Conservation (phyloP, 768 basidiomycete species). For the Trametes villosa region DNA sequence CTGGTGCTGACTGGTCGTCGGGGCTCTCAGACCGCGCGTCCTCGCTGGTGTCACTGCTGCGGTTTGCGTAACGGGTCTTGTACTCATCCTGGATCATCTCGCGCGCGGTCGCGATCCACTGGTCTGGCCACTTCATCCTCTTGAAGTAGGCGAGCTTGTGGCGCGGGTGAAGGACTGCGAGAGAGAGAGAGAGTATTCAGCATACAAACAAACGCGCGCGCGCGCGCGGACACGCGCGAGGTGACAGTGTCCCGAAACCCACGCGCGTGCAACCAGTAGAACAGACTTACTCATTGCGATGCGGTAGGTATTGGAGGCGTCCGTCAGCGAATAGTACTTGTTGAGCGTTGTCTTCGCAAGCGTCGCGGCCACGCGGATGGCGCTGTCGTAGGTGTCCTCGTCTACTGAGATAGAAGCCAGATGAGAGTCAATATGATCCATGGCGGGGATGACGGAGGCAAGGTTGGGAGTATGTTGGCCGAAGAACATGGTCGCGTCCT, state of each 20-base stretch:
- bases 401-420: not conserved
- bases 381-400: not conserved
- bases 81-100: not conserved
- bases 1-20: too few relatives aligned
- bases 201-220: not conserved
- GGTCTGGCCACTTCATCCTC: not conserved
- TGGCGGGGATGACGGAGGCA: constrained; percentile 32
- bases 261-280: too few relatives aligned
- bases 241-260: too few relatives aligned
- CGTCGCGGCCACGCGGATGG: not conserved
- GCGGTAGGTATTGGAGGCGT: constrained; percentile 26
- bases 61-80: not conserved
- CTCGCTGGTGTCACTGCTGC: too few relatives aligned
- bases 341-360: not conserved
- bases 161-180: constrained; percentile 13
- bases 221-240: too few relatives aligned
- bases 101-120: constrained; percentile 8
- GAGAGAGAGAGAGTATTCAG: not conserved
- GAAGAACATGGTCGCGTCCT: constrained; percentile 32
- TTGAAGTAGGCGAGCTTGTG: constrained; percentile 19
- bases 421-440: constrained; percentile 37
- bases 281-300: constrained; percentile 37
- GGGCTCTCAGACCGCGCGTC: too few relatives aligned
- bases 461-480: constrained; percentile 29
- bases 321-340: constrained; percentile 27